These are phyloP conservation scores for Aureobasidium uvarum DNA, from an alignment of 2,329 filamentous ascomycete genomes.

Conservation along the genomic window DNA sequence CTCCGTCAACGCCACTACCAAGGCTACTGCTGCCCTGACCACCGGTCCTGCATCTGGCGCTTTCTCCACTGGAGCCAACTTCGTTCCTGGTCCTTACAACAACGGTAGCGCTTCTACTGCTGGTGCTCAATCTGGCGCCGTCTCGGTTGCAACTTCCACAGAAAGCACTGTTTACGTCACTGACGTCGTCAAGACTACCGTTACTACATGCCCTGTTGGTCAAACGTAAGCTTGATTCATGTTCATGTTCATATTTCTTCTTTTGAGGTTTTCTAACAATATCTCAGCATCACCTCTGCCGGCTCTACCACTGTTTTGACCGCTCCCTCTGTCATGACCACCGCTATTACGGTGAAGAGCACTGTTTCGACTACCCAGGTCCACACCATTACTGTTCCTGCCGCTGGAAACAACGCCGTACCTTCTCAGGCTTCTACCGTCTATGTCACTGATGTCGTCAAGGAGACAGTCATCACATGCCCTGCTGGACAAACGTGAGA, in stretches of 20 bases:
- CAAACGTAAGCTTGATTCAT: background rate
- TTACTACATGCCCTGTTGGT: conserved; percentile 41
- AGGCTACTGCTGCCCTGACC: background rate
- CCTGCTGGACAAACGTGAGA: conserved; percentile 32
- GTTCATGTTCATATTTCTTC: no score
- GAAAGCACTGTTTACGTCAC: conserved; percentile 26
- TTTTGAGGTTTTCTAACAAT: background rate
- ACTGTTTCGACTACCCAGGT: background rate
- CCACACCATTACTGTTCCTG: conserved; percentile 18
- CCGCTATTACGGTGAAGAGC: background rate
- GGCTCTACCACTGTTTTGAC: conserved; percentile 15
- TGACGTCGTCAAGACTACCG: conserved; percentile 33
- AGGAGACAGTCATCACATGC: conserved; percentile 40
- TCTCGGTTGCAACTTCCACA: background rate
- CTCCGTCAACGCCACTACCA: conserved; percentile 12
- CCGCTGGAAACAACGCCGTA: conserved; percentile 14
- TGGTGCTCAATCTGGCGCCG: conserved; percentile 1
- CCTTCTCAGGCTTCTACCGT: conserved; percentile 7
- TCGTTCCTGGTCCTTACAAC: background rate
- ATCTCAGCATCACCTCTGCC: background rate
- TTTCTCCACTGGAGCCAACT: background rate
- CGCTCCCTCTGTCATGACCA: conserved; percentile 17
- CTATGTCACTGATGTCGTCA: conserved; percentile 29
- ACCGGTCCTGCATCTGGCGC: conserved; percentile 1
- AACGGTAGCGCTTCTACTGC: conserved; percentile 9